These are phyloP conservation scores for Gossypium turneri DNA, from an alignment of 345 rosid genomes.

Conservation along the genomic window DNA sequence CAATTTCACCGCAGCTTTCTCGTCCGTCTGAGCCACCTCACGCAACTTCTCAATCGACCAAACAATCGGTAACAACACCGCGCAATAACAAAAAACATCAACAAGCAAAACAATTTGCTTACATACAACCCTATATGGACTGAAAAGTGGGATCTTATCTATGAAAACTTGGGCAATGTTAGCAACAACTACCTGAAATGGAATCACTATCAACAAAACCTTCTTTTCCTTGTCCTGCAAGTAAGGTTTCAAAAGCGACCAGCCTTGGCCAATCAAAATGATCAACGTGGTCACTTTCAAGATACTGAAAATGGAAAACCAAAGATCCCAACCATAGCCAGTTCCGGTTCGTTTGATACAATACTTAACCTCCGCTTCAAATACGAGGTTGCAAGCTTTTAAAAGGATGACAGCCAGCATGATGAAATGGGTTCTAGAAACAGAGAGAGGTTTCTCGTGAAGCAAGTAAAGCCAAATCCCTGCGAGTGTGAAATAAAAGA, in stretches of 20 bases:
- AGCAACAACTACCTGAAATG: slow-evolving; percentile 75
- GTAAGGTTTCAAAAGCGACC: slow-evolving; percentile 94
- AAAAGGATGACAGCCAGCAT: slow-evolving; percentile 56
- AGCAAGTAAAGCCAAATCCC: slow-evolving; percentile 68
- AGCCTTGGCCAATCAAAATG: slow-evolving; percentile 89
- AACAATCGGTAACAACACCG: slow-evolving; percentile 84
- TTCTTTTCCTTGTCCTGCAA: slow-evolving; percentile 95
- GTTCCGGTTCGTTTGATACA: slow-evolving; percentile 78
- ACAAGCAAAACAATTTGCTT: slow-evolving; percentile 82
- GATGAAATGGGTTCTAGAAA: slow-evolving; percentile 74
- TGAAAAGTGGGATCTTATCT: slow-evolving; percentile 76
- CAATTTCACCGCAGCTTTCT: slow-evolving; percentile 91
- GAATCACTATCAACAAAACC: slow-evolving; percentile 90
- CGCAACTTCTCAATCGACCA: slow-evolving; percentile 96
- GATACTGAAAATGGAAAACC: slow-evolving; percentile 86
- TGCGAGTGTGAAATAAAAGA: slow-evolving; percentile 57
- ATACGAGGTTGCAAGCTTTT: slow-evolving; percentile 26
- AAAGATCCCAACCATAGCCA: slow-evolving; percentile 92
- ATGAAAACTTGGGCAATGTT: slow-evolving; percentile 91
- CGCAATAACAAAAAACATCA: slow-evolving; percentile 89
- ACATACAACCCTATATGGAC: slow-evolving; percentile 77
- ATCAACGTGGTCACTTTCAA: slow-evolving; percentile 86
- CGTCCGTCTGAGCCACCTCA: slow-evolving; percentile 86
- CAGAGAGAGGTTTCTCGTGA: slow-evolving; percentile 65
- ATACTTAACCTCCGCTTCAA: slow-evolving; percentile 88